Evolutionary conservation across 495 filamentous ascomycete genomes (phyloP), one percentile per base, ranked within the genome.

Genomic region (Cercophora scortea): DNA sequence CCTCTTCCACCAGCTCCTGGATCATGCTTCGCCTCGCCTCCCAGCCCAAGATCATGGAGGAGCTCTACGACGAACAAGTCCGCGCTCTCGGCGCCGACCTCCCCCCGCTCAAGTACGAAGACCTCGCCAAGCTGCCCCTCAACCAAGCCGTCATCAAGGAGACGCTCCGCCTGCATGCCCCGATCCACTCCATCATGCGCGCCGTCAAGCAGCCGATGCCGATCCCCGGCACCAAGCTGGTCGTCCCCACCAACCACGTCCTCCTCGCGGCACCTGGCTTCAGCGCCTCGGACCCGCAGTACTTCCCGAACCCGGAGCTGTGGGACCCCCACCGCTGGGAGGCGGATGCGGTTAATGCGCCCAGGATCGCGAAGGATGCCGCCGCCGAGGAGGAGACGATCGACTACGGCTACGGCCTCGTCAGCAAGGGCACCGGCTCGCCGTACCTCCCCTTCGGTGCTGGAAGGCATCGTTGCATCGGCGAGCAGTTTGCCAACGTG

Each of bases 401-500:
- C 34, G 91, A 96, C 61, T 96, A 96, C 61, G 93, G 92, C 32
- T 96, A 95, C 67, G 93, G 92, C n/a, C 71, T 90, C 32, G 83
- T 96, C 47, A 87, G 80, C 68, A 96, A 96, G 73, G 92, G 93
- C 17, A 82, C 89, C 6, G 73, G 72, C 32, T 90, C 85, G 45
- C 91, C 93, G 1, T 98, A 96, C 70, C 76, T 98, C 15, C 93
- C 93, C 0, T 98, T 98, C 63, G 93, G 93, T 2, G 93, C 90
- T 1, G 93, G 93, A 6, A 76, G 93, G 48, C 93, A 98, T 70
- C 72, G 93, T 9, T 98, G 93, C 67, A 96, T 98, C 61, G 93
- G 93, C 44, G 93, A 96, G 72, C 90, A 96, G 61, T 98, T 96
- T 64, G 93, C 93, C 50, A 95, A 94, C 64, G 76, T 96, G 55